Evolutionary conservation across 345 rosid species (phyloP).

Genomic region (Aurinia saxatilis): DNA sequence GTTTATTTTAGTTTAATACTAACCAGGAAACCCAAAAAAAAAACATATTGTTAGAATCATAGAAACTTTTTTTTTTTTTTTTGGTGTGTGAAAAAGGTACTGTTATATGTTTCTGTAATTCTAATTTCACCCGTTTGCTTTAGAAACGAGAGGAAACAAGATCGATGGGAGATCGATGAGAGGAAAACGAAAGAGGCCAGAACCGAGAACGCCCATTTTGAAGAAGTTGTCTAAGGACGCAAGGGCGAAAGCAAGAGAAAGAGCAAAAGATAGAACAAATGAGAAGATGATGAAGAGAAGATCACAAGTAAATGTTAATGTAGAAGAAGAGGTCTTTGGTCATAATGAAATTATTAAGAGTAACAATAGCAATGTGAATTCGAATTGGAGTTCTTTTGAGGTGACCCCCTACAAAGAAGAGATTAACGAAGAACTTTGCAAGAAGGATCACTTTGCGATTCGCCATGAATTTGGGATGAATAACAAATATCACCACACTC

Average conservation of each 20-base stretch:
- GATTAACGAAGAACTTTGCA: constrained; percentile 8
- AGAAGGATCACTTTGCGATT: constrained; percentile 8
- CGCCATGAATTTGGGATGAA: constrained; percentile 1
- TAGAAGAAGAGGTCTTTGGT: neutral
- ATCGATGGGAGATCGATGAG: constrained; percentile 21
- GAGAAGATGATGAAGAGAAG: constrained; percentile 34
- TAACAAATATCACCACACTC: constrained; percentile 2
- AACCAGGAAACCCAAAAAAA: no score
- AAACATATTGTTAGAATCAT: no score
- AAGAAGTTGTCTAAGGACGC: constrained; percentile 37
- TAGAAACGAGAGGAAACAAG: constrained; percentile 17
- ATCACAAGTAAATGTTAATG: constrained; percentile 14
- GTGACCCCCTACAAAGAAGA: neutral
- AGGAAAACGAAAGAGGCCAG: constrained; percentile 22
- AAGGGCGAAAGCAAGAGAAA: constrained; percentile 57
- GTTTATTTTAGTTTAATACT: no score
- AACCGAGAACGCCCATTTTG: constrained; percentile 13
- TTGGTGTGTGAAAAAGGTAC: no score
- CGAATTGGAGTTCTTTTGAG: constrained; percentile 12
- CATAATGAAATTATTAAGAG: neutral
- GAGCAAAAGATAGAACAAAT: constrained; percentile 64
- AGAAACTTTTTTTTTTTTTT: no score
- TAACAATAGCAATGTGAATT: neutral
- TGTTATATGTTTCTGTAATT: neutral
- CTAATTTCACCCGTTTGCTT: neutral